Percentiles rank a stretch among this genome's conserved stretches.
Evolutionary conservation across 2,329 filamentous ascomycete genomes (phyloP).

Genomic region (Fusarium sp.): DNA sequence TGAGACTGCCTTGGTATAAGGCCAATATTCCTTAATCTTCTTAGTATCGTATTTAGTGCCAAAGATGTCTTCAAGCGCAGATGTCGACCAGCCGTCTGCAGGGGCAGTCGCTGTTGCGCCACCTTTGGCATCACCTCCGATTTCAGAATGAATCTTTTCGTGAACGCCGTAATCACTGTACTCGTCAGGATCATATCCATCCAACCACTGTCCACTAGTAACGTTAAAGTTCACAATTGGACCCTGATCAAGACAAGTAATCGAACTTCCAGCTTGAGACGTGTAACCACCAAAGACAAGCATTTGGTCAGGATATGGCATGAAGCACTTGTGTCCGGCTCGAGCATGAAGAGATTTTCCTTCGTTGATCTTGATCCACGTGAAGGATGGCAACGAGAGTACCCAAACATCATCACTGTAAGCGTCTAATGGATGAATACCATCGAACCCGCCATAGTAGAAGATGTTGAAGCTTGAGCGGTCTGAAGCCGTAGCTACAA

Average conservation of each 20-base stretch:
- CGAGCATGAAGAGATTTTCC: constrained; percentile 65
- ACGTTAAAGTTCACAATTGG: constrained; percentile 77
- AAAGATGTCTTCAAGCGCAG: constrained; percentile 63
- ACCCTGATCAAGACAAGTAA: constrained; percentile 59
- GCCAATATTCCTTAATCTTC: constrained; percentile 68
- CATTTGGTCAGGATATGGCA: constrained; percentile 82
- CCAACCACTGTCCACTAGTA: constrained; percentile 73
- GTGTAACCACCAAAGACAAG: constrained; percentile 76
- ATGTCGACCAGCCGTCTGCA: constrained; percentile 63
- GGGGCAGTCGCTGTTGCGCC: constrained; percentile 76
- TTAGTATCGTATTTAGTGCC: constrained; percentile 61
- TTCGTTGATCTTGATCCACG: constrained; percentile 69
- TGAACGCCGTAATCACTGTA: constrained; percentile 77
- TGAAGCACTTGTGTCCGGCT: constrained; percentile 79
- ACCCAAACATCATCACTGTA: constrained; percentile 80
- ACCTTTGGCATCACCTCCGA: constrained; percentile 73
- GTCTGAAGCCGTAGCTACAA: constrained; percentile 76
- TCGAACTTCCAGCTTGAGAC: constrained; percentile 37
- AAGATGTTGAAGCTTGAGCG: constrained; percentile 83
- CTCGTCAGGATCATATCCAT: constrained; percentile 71
- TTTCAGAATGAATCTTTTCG: constrained; percentile 66
- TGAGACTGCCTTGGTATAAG: constrained; percentile 57
- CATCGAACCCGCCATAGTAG: constrained; percentile 81
- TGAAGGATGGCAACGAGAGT: constrained; percentile 81
- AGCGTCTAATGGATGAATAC: constrained; percentile 49